phyloP scores from a whole-genome alignment of 176 grass and related monocot genomes.

The Aegilops longissima region DNA sequence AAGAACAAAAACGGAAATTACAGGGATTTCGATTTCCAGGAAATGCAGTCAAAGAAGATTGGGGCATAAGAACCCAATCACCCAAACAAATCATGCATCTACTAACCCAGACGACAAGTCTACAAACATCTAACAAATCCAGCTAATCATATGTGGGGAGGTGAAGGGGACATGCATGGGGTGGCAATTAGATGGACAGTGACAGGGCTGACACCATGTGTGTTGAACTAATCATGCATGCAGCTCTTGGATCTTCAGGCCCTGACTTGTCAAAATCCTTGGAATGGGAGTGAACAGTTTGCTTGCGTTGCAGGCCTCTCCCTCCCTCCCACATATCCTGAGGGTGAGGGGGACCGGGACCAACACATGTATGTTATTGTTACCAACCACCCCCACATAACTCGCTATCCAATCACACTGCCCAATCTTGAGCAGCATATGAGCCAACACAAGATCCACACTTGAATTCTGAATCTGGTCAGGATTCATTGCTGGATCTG shows the following conservation, averaged over 20 bases:
- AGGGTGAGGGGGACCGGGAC: conserved; percentile 9
- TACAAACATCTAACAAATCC: conserved; percentile 36
- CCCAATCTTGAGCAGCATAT: conserved; percentile 49
- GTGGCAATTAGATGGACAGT: conserved; percentile 54
- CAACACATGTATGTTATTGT: conserved; percentile 52
- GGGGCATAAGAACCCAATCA: not conserved
- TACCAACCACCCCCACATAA: conserved; percentile 55
- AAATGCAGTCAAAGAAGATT: conserved; percentile 7
- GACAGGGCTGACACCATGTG: conserved; percentile 49
- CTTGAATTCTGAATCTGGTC: conserved; percentile 55
- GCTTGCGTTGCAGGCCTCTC: conserved; percentile 27
- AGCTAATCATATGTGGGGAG: conserved; percentile 45
- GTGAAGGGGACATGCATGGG: conserved; percentile 43
- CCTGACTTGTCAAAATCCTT: conserved; percentile 47
- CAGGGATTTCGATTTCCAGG: not conserved
- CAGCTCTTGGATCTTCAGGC: conserved; percentile 42
- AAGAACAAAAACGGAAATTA: not conserved
- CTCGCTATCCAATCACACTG: conserved; percentile 47
- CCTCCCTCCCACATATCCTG: conserved; percentile 30
- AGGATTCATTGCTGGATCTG: conserved; percentile 43
- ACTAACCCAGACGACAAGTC: conserved; percentile 31
- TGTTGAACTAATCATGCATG: conserved; percentile 60
- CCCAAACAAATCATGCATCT: conserved; percentile 27
- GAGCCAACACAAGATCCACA: conserved; percentile 55
- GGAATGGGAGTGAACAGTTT: conserved; percentile 45